Evolutionary conservation across 2,329 filamentous ascomycete species (phyloP).

Genomic region (Endoconidiophora laricicola): DNA sequence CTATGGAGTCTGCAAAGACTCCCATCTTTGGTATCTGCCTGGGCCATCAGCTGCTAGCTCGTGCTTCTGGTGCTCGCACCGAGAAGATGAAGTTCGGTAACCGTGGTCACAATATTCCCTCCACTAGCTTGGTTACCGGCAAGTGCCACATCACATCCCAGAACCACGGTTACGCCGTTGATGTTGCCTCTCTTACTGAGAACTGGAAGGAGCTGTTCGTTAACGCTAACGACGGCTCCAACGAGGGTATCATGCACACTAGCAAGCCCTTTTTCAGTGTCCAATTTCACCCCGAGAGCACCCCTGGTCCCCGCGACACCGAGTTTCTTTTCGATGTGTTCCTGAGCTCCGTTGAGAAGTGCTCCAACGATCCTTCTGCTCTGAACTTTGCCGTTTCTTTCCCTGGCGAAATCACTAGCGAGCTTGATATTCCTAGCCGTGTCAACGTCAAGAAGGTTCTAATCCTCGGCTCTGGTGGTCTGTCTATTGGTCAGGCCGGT

Average conservation of each 20-base stretch:
- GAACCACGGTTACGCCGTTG: constrained; percentile 93
- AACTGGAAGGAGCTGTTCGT: constrained; percentile 92
- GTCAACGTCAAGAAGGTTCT: constrained; percentile 88
- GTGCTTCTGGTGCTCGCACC: constrained; percentile 71
- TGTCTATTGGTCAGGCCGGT: constrained; percentile 94
- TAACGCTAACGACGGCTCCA: constrained; percentile 95
- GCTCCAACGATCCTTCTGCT: constrained; percentile 47
- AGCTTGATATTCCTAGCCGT: constrained; percentile 36
- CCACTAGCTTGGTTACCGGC: constrained; percentile 86
- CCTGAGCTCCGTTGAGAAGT: constrained; percentile 64
- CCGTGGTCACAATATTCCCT: constrained; percentile 95
- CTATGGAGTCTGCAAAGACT: constrained; percentile 61
- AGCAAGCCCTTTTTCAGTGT: constrained; percentile 90
- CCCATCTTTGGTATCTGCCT: constrained; percentile 95
- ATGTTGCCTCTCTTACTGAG: constrained; percentile 54
- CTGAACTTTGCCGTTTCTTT: constrained; percentile 65
- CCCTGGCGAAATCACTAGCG: constrained; percentile 62
- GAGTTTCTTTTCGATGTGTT: constrained; percentile 97
- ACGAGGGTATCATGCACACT: constrained; percentile 87
- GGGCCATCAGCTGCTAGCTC: constrained; percentile 81
- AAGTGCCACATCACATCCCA: constrained; percentile 98
- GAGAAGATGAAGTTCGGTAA: constrained; percentile 99
- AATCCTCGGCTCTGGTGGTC: constrained; percentile 80
- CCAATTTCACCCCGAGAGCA: constrained; percentile 98
- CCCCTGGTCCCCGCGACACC: constrained; percentile 84